Base-by-base conservation (phyloP, 2,329 filamentous ascomycete species). In the Mariannaea sp. region DNA sequence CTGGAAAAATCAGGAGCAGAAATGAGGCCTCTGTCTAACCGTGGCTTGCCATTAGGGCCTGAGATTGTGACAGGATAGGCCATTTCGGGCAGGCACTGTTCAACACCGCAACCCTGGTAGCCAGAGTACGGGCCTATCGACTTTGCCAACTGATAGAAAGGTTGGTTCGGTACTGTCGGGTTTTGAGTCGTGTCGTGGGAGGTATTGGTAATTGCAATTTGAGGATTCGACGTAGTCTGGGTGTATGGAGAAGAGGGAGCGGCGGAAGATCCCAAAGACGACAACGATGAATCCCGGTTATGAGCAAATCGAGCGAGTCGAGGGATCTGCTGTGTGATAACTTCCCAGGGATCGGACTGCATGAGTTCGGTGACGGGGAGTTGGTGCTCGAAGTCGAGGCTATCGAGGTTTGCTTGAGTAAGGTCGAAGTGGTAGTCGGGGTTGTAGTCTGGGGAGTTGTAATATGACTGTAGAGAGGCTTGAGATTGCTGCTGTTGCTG, bases 241-340 rank as follows among this genome's bases (percentile, higher is more conserved):
- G 76, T 78, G 66, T 77, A 86, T 3, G 83, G 83, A 14, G 84
- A 86, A 0, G 78, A 75, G 14, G 83, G 83, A n/a, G 80, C 81
- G 29, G 80, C 76, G 0, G 83, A 86, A 19, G 83, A 86, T 9
- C 80, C 82, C 33, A 85, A 63, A 0, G 84, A 86, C 0, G 83
- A 86, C 30, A 84, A 71, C 6, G 83, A 86, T 2, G 83, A 82
- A 58, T 86, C 82, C 60, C 83, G 79, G 39, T 86, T 77, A 62
- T 86, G 83, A 20, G 75, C 64, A 30, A 75, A 67, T 13, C 75
- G 73, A 50, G 70, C 68, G 32, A 70, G 57, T 63, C 72, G 73
- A 17, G 72, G 68, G 30, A 71, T 72, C 55, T 72, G 68, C 55
- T 75, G 75, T 53, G 68, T 66, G 49, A 68, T 57, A 17, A 64